Evolutionary conservation across 2,329 filamentous ascomycete species (phyloP).

Genomic region (Dothistroma septosporum): DNA sequence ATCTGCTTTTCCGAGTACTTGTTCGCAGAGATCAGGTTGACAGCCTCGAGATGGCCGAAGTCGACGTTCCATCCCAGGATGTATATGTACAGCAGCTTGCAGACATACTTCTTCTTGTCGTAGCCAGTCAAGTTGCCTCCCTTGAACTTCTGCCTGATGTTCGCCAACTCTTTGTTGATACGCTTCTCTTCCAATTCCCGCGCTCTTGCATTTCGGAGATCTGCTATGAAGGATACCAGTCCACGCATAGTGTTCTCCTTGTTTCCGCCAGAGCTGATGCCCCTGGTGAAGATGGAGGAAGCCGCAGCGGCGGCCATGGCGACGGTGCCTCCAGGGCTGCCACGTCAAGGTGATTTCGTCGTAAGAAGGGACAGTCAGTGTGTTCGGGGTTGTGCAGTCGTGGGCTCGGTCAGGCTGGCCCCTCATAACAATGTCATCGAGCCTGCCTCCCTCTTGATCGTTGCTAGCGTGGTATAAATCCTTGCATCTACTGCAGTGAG

Average conservation of each 20-base stretch:
- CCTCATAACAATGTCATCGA: not conserved
- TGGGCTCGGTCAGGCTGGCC: not conserved
- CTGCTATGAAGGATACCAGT: conserved; percentile 96
- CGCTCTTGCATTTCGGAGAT: conserved; percentile 88
- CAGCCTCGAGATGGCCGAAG: conserved; percentile 95
- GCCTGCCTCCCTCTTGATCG: not conserved
- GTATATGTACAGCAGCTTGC: conserved; percentile 99
- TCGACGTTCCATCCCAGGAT: conserved; percentile 99
- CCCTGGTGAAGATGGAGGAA: conserved; percentile 36
- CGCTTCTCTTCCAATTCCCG: conserved; percentile 96
- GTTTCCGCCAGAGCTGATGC: conserved; percentile 27
- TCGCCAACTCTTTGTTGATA: conserved; percentile 98
- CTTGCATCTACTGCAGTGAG: not conserved
- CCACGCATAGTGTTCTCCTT: conserved; percentile 50
- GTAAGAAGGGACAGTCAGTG: not conserved
- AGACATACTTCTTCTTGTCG: conserved; percentile 99
- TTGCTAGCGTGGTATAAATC: not conserved
- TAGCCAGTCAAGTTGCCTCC: conserved; percentile 81
- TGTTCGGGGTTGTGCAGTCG: not conserved
- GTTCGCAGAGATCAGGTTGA: conserved; percentile 91
- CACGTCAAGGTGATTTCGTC: conserved; percentile 8
- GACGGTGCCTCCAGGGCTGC: conserved; percentile 20
- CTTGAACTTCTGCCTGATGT: conserved; percentile 98
- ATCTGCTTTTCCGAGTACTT: conserved; percentile 99
- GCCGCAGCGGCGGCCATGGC: conserved; percentile 33